Conservation (phyloP, 345 rosid species). For the Camelina neglecta region DNA sequence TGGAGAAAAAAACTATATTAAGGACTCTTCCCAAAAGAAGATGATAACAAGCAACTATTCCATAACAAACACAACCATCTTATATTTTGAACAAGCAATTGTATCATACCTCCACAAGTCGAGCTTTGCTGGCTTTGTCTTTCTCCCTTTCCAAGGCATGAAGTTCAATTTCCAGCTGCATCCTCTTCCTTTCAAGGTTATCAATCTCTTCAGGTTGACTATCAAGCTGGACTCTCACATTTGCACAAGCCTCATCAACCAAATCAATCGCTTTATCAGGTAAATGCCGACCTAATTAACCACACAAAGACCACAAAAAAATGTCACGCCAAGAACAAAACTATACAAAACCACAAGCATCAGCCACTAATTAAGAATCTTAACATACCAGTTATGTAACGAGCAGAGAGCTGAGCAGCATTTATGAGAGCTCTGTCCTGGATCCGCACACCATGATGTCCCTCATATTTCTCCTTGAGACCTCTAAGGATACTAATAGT, state of each 20-base stretch:
- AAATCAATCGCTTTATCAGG: slow-evolving; percentile 95
- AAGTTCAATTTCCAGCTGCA: slow-evolving; percentile 85
- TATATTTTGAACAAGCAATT: neutral
- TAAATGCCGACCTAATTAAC: slow-evolving; percentile 70
- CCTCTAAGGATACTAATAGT: slow-evolving; percentile 90
- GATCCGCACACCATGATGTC: slow-evolving; percentile 93
- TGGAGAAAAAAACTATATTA: neutral
- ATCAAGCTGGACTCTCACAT: slow-evolving; percentile 94
- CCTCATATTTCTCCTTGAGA: slow-evolving; percentile 89
- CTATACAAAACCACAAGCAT: neutral
- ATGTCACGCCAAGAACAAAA: slow-evolving; percentile 15
- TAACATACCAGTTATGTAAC: slow-evolving; percentile 81
- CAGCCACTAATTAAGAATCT: neutral
- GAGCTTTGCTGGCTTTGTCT: slow-evolving; percentile 92
- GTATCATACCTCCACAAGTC: slow-evolving; percentile 73
- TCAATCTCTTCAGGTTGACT: slow-evolving; percentile 98
- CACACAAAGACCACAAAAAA: slow-evolving; percentile 7
- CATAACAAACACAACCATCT: slow-evolving; percentile 43
- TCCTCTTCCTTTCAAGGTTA: slow-evolving; percentile 80
- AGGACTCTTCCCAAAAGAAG: neutral
- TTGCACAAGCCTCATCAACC: slow-evolving; percentile 95
- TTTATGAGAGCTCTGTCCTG: slow-evolving; percentile 82
- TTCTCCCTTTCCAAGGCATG: slow-evolving; percentile 95
- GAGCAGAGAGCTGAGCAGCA: slow-evolving; percentile 89
- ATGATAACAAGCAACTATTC: neutral